phyloP scores from a whole-genome alignment of 129 eudicot species.

The Centella asiatica region DNA sequence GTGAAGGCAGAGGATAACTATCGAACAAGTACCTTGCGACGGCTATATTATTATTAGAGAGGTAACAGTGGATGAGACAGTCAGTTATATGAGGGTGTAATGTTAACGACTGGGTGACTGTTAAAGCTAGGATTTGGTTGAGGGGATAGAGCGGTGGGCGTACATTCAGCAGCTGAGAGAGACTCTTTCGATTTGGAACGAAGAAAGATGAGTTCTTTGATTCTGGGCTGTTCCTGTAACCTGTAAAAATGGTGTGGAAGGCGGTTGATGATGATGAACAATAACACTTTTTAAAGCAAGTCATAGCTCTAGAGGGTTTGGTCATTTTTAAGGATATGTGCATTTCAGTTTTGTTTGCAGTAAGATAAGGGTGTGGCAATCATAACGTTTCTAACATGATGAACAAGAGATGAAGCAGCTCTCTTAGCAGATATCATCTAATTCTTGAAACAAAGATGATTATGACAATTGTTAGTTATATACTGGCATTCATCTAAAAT shows the following conservation, averaged over 20 bases:
- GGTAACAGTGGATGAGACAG: slow-evolving; percentile 72
- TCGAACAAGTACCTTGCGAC: slow-evolving; percentile 49
- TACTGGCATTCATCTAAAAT: too few species aligned
- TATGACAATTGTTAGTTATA: too few species aligned
- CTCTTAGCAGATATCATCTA: too few species aligned
- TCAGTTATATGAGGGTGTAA: slow-evolving; percentile 26
- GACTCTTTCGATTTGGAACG: slow-evolving; percentile 18
- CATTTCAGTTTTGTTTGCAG: too few species aligned
- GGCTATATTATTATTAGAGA: slow-evolving; percentile 28
- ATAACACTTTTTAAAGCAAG: slow-evolving; percentile 5
- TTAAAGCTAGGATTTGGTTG: slow-evolving; percentile 63
- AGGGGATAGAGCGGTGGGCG: slow-evolving; percentile 42
- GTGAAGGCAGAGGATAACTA: slow-evolving; percentile 36
- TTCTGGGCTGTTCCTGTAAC: slow-evolving; percentile 11
- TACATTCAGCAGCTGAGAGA: slow-evolving; percentile 41
- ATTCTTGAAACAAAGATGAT: too few species aligned
- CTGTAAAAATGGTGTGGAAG: slow-evolving; percentile 21
- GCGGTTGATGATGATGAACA: slow-evolving; percentile 21
- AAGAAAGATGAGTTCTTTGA: neutral
- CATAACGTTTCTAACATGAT: too few species aligned
- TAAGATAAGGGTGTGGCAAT: too few species aligned
- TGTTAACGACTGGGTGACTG: slow-evolving; percentile 44
- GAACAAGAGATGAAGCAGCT: too few species aligned
- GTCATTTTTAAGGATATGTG: too few species aligned
- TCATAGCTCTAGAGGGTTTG: too few species aligned